A percentile compares a stretch with the other conserved stretches of the same genome.
Conservation (phyloP, 1,139 yeast species). For the Hyphopichia wangnamkhiaoensis region DNA sequence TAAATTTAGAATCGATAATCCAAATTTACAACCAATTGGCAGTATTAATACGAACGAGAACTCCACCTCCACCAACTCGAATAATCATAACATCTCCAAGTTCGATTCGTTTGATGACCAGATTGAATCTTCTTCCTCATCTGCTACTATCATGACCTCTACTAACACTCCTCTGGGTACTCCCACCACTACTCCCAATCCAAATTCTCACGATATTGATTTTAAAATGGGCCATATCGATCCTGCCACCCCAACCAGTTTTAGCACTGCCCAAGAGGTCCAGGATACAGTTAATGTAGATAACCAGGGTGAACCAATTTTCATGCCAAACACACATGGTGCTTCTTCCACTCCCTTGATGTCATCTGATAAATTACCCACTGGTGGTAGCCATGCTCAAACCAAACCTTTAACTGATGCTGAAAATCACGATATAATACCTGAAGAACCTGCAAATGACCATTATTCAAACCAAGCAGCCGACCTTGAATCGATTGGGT, state of each 20-base stretch:
- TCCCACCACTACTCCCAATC: neutral
- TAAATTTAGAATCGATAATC: constrained; percentile 25
- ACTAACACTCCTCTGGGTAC: neutral
- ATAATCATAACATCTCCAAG: no score
- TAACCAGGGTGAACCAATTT: neutral
- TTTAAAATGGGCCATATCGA: neutral
- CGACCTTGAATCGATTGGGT: constrained; percentile 11
- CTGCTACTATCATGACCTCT: neutral
- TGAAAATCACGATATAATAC: constrained; percentile 1
- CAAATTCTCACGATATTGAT: neutral
- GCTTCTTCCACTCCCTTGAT: no score
- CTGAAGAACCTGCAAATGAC: constrained; percentile 2
- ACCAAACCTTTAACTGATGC: neutral
- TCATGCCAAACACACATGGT: neutral
- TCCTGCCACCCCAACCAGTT: neutral
- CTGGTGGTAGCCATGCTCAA: constrained; percentile 3
- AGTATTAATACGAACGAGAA: neutral
- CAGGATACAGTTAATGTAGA: no score
- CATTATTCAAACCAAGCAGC: constrained; percentile 10
- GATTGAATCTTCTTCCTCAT: neutral
- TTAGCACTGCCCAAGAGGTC: neutral
- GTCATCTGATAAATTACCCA: no score
- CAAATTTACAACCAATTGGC: constrained; percentile 25
- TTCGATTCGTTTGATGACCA: no score
- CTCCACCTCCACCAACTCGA: no score